These are phyloP conservation scores for Hirsutella thompsonii DNA, from an alignment of 2,329 filamentous ascomycete species.

Conservation along the genomic window DNA sequence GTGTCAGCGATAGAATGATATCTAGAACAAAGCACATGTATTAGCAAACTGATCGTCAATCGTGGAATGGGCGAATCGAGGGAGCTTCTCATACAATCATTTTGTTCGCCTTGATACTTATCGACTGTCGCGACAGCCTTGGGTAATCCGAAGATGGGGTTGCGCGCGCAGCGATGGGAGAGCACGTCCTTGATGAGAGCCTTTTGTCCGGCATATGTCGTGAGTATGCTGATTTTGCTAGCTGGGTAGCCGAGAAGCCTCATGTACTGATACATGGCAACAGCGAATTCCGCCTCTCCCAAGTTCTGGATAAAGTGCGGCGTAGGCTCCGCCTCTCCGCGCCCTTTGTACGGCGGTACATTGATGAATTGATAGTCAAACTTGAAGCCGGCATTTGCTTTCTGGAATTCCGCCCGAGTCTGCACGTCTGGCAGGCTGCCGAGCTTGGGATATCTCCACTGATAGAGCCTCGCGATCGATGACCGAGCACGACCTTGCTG, in stretches of 20 bases:
- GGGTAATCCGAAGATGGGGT: slow-evolving; percentile 76
- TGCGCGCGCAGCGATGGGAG: slow-evolving; percentile 67
- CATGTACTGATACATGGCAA: slow-evolving; percentile 96
- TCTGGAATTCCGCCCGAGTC: slow-evolving; percentile 55
- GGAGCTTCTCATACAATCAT: slow-evolving; percentile 63
- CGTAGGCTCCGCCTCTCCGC: slow-evolving; percentile 77
- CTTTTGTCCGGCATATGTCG: slow-evolving; percentile 86
- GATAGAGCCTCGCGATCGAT: slow-evolving; percentile 78
- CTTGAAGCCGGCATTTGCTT: slow-evolving; percentile 81
- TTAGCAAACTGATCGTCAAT: slow-evolving; percentile 10
- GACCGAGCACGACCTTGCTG: slow-evolving; percentile 86
- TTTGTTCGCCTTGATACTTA: slow-evolving; percentile 98
- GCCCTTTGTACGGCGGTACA: slow-evolving; percentile 83
- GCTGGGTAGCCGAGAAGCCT: slow-evolving; percentile 85
- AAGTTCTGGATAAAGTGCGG: slow-evolving; percentile 95
- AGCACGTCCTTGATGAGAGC: slow-evolving; percentile 83
- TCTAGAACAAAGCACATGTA: slow-evolving; percentile 40
- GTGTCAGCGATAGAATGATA: slow-evolving; percentile 83
- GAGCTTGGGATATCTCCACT: slow-evolving; percentile 79
- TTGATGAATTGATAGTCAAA: slow-evolving; percentile 97
- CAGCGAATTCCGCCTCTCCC: slow-evolving; percentile 92
- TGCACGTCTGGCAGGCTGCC: slow-evolving; percentile 68
- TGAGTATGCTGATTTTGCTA: slow-evolving; percentile 70
- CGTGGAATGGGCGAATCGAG: background rate
- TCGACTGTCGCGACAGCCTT: slow-evolving; percentile 89